A percentile compares a stretch with the other conserved stretches of the same genome.
Evolutionary conservation across 441 rosid genomes (phyloP).

Genomic region (Populus hybrid): DNA sequence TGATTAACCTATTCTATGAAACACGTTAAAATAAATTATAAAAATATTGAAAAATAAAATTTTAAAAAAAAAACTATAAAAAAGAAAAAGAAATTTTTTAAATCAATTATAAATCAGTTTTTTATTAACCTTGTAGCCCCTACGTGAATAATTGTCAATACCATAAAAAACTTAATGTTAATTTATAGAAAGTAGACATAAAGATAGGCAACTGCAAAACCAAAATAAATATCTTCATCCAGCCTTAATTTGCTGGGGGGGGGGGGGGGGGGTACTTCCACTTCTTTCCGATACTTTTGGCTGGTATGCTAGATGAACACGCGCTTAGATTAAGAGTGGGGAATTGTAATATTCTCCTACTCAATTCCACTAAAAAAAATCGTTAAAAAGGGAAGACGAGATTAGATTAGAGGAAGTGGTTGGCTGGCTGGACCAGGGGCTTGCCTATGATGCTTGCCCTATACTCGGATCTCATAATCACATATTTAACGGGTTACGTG

Average conservation of each 20-base stretch:
- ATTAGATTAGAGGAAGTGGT: slow-evolving; percentile 18
- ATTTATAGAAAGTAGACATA: too few relatives aligned
- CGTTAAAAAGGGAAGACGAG: slow-evolving; percentile 2
- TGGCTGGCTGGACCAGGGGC: slow-evolving; percentile 21
- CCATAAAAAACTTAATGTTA: background rate
- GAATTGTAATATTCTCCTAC: slow-evolving; percentile 4
- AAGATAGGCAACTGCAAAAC: too few relatives aligned
- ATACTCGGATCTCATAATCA: background rate
- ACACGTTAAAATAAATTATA: too few relatives aligned
- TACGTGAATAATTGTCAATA: background rate
- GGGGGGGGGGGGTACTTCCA: background rate
- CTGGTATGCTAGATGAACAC: background rate
- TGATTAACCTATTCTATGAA: too few relatives aligned
- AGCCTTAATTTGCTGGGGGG: background rate
- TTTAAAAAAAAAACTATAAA: too few relatives aligned
- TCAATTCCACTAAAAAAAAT: slow-evolving; percentile 17
- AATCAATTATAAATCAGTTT: too few relatives aligned
- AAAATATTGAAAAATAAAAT: too few relatives aligned
- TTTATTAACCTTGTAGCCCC: too few relatives aligned
- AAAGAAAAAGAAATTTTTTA: too few relatives aligned
- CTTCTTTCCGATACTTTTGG: background rate
- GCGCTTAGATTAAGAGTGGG: slow-evolving; percentile 10
- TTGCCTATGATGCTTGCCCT: background rate
- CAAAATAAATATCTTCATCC: too few relatives aligned
- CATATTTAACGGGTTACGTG: background rate